These are phyloP conservation scores for Starmerella roubikii DNA, from an alignment of 805 yeast species.

Conservation along the genomic window DNA sequence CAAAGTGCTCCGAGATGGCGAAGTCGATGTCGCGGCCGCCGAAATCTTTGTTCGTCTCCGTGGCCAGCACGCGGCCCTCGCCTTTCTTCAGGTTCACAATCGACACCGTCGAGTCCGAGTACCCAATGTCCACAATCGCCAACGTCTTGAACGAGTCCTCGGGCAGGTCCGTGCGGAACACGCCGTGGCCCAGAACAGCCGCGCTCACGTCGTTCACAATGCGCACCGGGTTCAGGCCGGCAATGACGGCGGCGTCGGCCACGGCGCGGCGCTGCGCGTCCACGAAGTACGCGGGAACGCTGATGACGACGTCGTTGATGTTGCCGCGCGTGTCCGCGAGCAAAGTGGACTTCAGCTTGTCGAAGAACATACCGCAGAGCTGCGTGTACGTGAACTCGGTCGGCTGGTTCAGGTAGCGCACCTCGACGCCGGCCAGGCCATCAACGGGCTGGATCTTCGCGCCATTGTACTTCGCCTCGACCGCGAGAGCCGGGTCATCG, in stretches of 20 bases:
- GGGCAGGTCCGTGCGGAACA: constrained; percentile 86
- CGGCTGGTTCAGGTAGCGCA: constrained; percentile 67
- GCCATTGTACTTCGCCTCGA: constrained; percentile 63
- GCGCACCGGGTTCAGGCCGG: constrained; percentile 96
- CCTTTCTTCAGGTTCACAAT: constrained; percentile 90
- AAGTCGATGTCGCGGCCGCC: constrained; percentile 97
- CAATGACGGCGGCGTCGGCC: constrained; percentile 86
- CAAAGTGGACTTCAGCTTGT: constrained; percentile 75
- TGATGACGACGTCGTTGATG: constrained; percentile 76
- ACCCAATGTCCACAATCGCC: constrained; percentile 94
- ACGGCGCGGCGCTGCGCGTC: constrained; percentile 95
- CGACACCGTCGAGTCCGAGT: constrained; percentile 83
- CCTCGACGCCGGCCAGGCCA: constrained; percentile 74
- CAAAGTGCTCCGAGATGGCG: constrained; percentile 90
- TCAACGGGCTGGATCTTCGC: constrained; percentile 54
- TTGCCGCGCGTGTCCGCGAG: constrained; percentile 67
- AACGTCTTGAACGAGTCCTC: constrained; percentile 83
- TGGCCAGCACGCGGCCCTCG: constrained; percentile 82
- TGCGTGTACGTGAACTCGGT: constrained; percentile 75
- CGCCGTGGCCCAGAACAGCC: constrained; percentile 98
- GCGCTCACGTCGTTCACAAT: constrained; percentile 95
- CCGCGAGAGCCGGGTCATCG: constrained; percentile 60
- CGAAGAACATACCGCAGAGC: constrained; percentile 86
- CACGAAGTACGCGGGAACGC: constrained; percentile 96
- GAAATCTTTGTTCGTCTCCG: constrained; percentile 87